Evolutionary conservation across 176 grass and related monocot species (phyloP).

Genomic region (Phoenix dactylifera): DNA sequence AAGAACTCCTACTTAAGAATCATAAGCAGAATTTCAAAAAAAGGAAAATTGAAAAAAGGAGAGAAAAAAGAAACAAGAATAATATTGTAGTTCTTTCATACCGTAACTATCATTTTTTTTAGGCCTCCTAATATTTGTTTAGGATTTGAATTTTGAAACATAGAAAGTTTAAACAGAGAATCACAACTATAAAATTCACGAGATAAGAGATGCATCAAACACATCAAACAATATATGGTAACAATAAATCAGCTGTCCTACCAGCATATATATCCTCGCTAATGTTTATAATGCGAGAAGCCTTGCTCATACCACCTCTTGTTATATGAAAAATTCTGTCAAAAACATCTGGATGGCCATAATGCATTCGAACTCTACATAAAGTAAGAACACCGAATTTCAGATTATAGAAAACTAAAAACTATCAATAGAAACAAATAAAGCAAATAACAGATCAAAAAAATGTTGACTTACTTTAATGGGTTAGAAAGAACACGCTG

Average conservation of each 20-base stretch:
- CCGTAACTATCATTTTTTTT: no score
- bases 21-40: no score
- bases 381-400: not conserved
- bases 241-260: slow-evolving; percentile 23
- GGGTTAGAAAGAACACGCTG: slow-evolving; percentile 91
- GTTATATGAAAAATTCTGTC: slow-evolving; percentile 98
- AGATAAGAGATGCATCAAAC: not conserved
- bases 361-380: slow-evolving; percentile 88
- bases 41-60: no score
- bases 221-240: slow-evolving; percentile 12
- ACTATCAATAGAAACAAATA: not conserved
- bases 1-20: no score
- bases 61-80: no score
- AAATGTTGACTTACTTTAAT: slow-evolving; percentile 53
- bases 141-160: no score
- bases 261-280: slow-evolving; percentile 97
- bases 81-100: no score
- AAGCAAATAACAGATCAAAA: slow-evolving; percentile 4
- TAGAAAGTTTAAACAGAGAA: not conserved
- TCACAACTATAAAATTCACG: not conserved
- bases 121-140: no score
- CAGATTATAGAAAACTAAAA: not conserved
- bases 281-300: slow-evolving; percentile 85
- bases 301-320: slow-evolving; percentile 91
- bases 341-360: slow-evolving; percentile 97